Evolutionary conservation across 1,284 basidiomycete species (phyloP).

Genomic region (Ganoderma resinaceum): DNA sequence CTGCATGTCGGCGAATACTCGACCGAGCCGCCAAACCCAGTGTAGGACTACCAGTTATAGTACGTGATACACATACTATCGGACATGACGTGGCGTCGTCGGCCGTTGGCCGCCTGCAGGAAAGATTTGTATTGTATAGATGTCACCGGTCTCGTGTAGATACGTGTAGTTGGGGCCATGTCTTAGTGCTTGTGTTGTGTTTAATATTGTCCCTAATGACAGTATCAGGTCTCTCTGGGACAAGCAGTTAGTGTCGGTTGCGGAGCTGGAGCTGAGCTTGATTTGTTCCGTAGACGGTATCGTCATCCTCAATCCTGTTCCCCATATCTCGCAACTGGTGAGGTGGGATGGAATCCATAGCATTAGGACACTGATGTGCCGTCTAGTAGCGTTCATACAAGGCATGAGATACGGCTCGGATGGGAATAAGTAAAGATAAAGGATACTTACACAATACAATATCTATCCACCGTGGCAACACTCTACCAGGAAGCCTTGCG

Average conservation of each 20-base stretch:
- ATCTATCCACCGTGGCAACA: neutral
- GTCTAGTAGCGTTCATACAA: neutral
- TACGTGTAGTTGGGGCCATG: neutral
- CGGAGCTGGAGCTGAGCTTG: slow-evolving; percentile 9
- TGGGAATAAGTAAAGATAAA: neutral
- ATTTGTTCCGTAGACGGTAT: slow-evolving; percentile 3
- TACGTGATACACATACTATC: slow-evolving; percentile 7
- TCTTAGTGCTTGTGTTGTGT: slow-evolving; percentile 3
- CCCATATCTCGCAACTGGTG: neutral
- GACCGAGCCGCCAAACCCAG: slow-evolving; percentile 24
- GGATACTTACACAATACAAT: slow-evolving; percentile 16
- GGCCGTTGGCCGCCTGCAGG: neutral
- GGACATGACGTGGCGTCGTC: slow-evolving; percentile 7
- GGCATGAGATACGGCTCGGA: neutral
- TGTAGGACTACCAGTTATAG: slow-evolving; percentile 19
- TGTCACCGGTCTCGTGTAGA: slow-evolving; percentile 9
- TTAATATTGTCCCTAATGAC: neutral
- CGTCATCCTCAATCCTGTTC: neutral
- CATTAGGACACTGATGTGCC: neutral
- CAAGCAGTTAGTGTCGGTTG: slow-evolving; percentile 17
- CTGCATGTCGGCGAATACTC: slow-evolving; percentile 27
- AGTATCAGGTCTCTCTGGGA: neutral
- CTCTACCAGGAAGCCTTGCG: slow-evolving; percentile 84
- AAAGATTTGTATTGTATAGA: slow-evolving; percentile 20
- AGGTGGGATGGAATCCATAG: neutral